These are phyloP conservation scores for Boletus sensibilis DNA, from an alignment of 768 basidiomycete species.

Conservation along the genomic window DNA sequence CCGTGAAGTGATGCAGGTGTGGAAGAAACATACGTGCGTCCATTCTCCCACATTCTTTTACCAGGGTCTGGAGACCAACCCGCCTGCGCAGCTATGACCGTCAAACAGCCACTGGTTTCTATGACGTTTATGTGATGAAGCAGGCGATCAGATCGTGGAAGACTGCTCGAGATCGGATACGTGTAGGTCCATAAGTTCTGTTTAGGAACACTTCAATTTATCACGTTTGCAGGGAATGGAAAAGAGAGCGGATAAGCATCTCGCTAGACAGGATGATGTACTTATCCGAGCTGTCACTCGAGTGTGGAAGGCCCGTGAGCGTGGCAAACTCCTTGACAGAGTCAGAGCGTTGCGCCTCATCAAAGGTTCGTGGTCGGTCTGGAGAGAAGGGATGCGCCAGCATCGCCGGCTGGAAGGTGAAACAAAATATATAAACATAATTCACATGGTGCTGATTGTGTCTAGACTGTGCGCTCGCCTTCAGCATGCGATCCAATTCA, in stretches of 20 bases:
- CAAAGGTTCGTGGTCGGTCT: constrained; percentile 47
- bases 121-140: constrained; percentile 45
- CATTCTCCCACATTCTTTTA: background rate
- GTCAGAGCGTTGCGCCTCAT: constrained; percentile 47
- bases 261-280: constrained; percentile 55
- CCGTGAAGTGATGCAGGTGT: constrained; percentile 46
- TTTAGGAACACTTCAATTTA: constrained; percentile 10
- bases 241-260: constrained; percentile 53
- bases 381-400: constrained; percentile 46
- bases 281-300: constrained; percentile 57
- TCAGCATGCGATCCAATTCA: constrained; percentile 46
- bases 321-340: constrained; percentile 55
- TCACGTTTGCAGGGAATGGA: constrained; percentile 48
- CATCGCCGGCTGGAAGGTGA: constrained; percentile 48
- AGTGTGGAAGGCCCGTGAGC: constrained; percentile 69
- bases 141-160: constrained; percentile 55
- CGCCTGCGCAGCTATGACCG: constrained; percentile 41
- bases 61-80: constrained; percentile 3
- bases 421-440: constrained; percentile 4
- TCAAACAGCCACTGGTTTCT: constrained; percentile 43
- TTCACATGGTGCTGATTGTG: constrained; percentile 11
- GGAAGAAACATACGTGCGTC: constrained; percentile 59
- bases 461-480: constrained; percentile 51
- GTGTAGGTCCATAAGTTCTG: constrained; percentile 37
- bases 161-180: constrained; percentile 46